phyloP scores from a whole-genome alignment of 2,329 filamentous ascomycete genomes.

The Cordyceps pruinosa region DNA sequence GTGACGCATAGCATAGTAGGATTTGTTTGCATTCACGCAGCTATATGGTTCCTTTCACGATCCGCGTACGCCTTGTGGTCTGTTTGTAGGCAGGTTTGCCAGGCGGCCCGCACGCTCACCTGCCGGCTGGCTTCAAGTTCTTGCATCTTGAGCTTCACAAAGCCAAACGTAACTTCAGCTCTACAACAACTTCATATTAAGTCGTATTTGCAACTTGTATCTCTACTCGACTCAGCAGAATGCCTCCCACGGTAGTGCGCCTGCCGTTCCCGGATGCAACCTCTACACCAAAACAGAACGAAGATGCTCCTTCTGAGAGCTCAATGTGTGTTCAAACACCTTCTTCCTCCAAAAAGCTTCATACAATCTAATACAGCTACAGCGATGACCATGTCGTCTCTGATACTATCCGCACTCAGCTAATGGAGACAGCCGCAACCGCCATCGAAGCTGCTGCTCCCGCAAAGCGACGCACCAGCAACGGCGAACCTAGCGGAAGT shows the following conservation, averaged over 20 bases:
- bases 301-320: not conserved
- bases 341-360: not conserved
- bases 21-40: not conserved
- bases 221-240: not conserved
- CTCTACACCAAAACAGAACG: not conserved
- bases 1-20: not conserved
- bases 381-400: not conserved
- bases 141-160: not conserved
- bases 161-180: not conserved
- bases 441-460: not conserved
- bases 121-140: not conserved
- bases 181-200: not conserved
- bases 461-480: not conserved
- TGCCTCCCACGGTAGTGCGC: not conserved
- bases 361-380: not conserved
- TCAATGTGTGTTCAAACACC: not conserved
- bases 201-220: not conserved
- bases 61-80: too few relatives aligned
- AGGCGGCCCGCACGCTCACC: not conserved
- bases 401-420: not conserved
- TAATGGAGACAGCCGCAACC: not conserved
- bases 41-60: not conserved
- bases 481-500: not conserved
- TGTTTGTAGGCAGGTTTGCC: not conserved
- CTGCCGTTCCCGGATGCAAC: not conserved